These are phyloP conservation scores for Alisma plantagoaquatica DNA, from an alignment of 106 monocot species.

Conservation along the genomic window DNA sequence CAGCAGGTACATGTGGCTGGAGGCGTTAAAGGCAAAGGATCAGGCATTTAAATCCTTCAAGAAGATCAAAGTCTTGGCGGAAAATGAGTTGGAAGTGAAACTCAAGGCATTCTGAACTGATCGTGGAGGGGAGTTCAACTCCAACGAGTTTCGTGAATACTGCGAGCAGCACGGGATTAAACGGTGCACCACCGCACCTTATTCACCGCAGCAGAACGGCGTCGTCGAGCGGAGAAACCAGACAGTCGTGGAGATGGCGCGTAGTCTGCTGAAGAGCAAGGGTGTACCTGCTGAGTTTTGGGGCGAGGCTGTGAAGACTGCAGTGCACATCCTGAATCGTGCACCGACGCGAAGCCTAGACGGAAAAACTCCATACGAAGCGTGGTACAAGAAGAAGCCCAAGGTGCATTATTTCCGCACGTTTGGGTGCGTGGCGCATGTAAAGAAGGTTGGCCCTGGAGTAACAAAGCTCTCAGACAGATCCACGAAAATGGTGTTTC, in stretches of 20 bases:
- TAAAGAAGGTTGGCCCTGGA: neutral
- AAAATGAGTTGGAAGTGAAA: neutral
- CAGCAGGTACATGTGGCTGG: neutral
- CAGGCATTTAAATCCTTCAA: neutral
- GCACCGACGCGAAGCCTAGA: no score
- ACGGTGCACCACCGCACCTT: neutral
- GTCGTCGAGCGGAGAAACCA: constrained; percentile 3
- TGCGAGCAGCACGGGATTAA: neutral
- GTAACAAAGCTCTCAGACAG: neutral
- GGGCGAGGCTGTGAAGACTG: neutral
- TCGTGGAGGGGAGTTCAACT: neutral
- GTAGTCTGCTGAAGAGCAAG: neutral
- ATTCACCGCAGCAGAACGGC: constrained; percentile 2
- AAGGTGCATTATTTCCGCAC: no score
- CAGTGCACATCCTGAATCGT: no score
- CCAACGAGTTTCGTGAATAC: neutral
- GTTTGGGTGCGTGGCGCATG: no score
- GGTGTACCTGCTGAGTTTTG: neutral
- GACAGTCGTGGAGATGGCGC: neutral
- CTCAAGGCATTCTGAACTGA: neutral
- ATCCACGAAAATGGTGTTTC: neutral
- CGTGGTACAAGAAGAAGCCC: no score
- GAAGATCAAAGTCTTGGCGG: neutral
- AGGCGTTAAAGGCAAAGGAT: no score
- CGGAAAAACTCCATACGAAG: no score